Base-by-base conservation (phyloP, 2,329 filamentous ascomycete genomes). In the Trichoderma sp. region DNA sequence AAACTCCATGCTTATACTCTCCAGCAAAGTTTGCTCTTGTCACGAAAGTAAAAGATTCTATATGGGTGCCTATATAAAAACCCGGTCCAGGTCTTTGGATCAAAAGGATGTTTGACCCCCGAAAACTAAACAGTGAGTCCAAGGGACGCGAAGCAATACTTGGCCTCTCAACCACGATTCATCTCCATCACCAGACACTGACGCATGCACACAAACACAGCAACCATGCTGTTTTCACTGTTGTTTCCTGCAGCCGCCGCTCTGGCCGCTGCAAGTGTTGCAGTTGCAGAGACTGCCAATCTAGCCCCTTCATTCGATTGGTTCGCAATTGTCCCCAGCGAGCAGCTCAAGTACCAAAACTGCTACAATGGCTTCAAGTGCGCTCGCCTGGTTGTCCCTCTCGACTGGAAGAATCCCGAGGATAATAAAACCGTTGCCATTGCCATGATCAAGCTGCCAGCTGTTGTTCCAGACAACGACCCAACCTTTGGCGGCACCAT, bases 331-430 rank as follows among this genome's bases (percentile, higher is more conserved):
- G 79, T 77, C 14, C 84, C 86, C 2, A 82, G 80, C 6, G 63
- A 77, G 7, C 79, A 83, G 27, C 79, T 87, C 27, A 77, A 80
- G 2, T 87, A 84, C 73, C 82, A 84, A 24, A 75, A 78, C 4
- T 87, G 86, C 80, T 86, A 85, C 80, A 77, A 78, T 12, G 78
- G 75, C 2, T 81, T 82, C 75, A 80, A 82, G 41, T 88, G 86
- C 74, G 85, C 86, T 3, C 82, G 85, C 14, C 84, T 87, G 18
- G 59, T 79, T 0, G 83, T 87, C 5, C 85, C 86, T 0, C 81
- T 87, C 27, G 83, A 87, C 79, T 88, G 85, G 84, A 80, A 81
- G 60, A 75, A 75, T 16, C 65, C 75, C 2, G 27, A 77, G n/a
- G 79, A 81, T 45, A 77, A 76, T 3, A 76, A 80, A 45, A 82